Base-by-base conservation (phyloP, 2,329 filamentous ascomycete genomes). In the Lecanicillium sp. region DNA sequence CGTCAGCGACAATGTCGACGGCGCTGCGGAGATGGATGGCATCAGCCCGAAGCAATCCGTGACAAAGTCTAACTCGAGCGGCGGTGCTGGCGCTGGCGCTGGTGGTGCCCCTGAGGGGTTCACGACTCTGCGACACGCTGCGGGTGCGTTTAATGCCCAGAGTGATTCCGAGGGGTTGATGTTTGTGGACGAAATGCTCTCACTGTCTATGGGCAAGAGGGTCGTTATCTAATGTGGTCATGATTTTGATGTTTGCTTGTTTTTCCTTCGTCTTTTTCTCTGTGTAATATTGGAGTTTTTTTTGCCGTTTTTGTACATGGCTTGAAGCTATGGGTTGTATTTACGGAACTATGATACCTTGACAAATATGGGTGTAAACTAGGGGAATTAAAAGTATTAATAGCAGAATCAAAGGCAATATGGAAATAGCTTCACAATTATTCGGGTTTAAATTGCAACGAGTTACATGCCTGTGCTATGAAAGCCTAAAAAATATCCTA, bases 121-220 rank as follows among this genome's bases (percentile, higher is more conserved):
- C 13, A 25, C 33, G 12, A 33, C 27, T n/a, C 25, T 33, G 29
- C 20, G 27, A 4, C 32, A 39, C 17, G 37, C 38, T 4, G 37
- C 37, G 4, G 37, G 22, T 15, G 41, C 41, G 5, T 43, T 43
- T n/a, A 22, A 33, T 13, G 38, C 41, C 3, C 32, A 47, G 18
- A 33, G 22, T 19, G 36, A 37, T 10, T 13, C 20, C 3, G 33
- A 31, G 13, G 42, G 31, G 8, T 38, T 38, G 12, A 42, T 38
- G 1, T 51, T 48, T 33, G 45, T 51, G 10, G 47, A 51, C 29
- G 40, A 51, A 33, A 34, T 51, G 39, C 38, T 51, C 10, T 33
- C 45, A 8, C 36, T 51, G 2, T 43, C 42, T n/a, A 47, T 50
- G 45, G 34, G 35, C 8, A 41, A 41, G 19, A 30, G 37, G 17